A percentile compares a stretch with the other conserved stretches of the same genome.
Evolutionary conservation across 2,329 filamentous ascomycete genomes (phyloP).

Genomic region (Coniochaeta hoffmannii): DNA sequence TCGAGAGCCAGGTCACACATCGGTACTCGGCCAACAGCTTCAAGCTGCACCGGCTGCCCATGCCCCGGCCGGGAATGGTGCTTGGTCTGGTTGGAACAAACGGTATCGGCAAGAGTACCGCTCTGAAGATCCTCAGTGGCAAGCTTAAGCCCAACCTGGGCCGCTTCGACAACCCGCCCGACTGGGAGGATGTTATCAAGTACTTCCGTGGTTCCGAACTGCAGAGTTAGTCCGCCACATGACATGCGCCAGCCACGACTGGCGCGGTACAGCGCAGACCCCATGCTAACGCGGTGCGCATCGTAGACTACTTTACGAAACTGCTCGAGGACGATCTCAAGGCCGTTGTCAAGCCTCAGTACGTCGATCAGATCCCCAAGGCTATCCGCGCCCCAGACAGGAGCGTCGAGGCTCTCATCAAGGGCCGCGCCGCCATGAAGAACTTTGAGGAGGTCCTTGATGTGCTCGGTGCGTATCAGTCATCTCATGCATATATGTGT

Average conservation of each 20-base stretch:
- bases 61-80: conserved; percentile 91
- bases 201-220: conserved; percentile 96
- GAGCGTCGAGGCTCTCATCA: conserved; percentile 71
- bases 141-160: conserved; percentile 98
- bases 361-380: conserved; percentile 95
- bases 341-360: conserved; percentile 97
- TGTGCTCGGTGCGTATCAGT: conserved; percentile 49
- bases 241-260: too few species aligned
- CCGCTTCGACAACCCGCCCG: conserved; percentile 88
- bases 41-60: conserved; percentile 95
- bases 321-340: conserved; percentile 94
- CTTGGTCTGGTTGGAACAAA: conserved; percentile 96
- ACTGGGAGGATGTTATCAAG: conserved; percentile 99
- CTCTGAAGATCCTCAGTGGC: conserved; percentile 94
- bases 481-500: conserved; percentile 24
- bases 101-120: conserved; percentile 99
- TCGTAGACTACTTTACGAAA: conserved; percentile 92
- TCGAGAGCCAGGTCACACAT: conserved; percentile 96
- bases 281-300: conserved; percentile 12
- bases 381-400: conserved; percentile 79
- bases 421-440: conserved; percentile 65
- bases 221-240: conserved; percentile 86
- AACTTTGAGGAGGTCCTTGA: conserved; percentile 80
- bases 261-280: too few species aligned
- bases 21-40: conserved; percentile 99